These are phyloP conservation scores for Hyaloscypha hepaticicola DNA, from an alignment of 495 filamentous ascomycete species.

Conservation along the genomic window DNA sequence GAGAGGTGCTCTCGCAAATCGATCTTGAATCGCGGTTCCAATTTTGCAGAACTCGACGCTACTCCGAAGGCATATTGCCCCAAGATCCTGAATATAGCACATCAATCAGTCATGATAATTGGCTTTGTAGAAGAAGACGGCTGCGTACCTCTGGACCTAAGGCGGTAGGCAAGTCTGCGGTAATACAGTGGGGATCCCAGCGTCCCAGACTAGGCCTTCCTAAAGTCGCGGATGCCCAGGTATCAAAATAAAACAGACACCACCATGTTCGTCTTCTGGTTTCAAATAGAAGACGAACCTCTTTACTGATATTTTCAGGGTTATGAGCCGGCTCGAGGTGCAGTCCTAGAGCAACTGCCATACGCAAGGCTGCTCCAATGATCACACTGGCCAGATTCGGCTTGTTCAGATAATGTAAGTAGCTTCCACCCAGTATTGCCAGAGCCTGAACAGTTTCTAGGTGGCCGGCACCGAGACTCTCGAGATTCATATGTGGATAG, in stretches of 20 bases:
- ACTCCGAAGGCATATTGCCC: conserved; percentile 45
- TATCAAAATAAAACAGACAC: conserved; percentile 73
- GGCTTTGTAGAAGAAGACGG: too few relatives aligned
- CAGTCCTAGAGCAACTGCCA: conserved; percentile 67
- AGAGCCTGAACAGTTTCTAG: conserved; percentile 69
- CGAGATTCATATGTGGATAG: conserved; percentile 60
- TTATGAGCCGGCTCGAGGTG: conserved; percentile 47
- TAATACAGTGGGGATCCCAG: conserved; percentile 52
- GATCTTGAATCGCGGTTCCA: background rate
- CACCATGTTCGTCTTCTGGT: conserved; percentile 72
- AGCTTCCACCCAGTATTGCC: conserved; percentile 68
- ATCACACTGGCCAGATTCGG: conserved; percentile 71
- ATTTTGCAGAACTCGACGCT: background rate
- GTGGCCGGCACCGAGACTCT: conserved; percentile 63
- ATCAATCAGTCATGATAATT: background rate
- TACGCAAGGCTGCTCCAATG: conserved; percentile 62
- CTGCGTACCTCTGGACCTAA: too few relatives aligned
- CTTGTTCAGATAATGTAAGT: conserved; percentile 72
- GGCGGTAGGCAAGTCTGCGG: background rate
- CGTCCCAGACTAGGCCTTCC: conserved; percentile 71
- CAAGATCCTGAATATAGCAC: conserved; percentile 22
- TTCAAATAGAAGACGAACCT: conserved; percentile 37
- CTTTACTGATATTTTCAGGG: conserved; percentile 54
- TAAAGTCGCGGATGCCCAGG: conserved; percentile 69
- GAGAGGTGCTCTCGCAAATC: background rate